These are phyloP conservation scores for Chenopodium formosanum DNA, from an alignment of 148 eudicot genomes.

Conservation along the genomic window DNA sequence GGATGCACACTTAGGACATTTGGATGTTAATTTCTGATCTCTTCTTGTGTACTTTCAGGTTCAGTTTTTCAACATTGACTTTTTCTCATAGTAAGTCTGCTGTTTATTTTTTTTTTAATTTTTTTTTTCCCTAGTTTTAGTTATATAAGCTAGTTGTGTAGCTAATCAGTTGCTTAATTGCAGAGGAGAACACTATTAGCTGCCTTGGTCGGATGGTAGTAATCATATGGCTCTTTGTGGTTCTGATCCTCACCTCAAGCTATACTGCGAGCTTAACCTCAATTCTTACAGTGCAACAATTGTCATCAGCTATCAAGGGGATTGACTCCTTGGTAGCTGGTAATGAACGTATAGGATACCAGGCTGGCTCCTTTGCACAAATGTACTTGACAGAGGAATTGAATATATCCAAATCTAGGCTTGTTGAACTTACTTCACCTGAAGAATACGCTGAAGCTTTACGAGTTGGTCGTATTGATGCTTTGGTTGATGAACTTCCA, in stretches of 20 bases:
- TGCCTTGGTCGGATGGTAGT: constrained; percentile 74
- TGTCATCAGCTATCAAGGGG: constrained; percentile 78
- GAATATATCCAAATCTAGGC: constrained; percentile 64
- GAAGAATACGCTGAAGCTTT: constrained; percentile 73
- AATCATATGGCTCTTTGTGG: constrained; percentile 92
- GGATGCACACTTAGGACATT: background rate
- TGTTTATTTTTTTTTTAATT: background rate
- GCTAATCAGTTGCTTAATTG: constrained; percentile 11
- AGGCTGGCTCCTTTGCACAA: constrained; percentile 82
- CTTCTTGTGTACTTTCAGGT: constrained; percentile 57
- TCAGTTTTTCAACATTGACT: constrained; percentile 88
- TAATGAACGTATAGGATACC: constrained; percentile 67
- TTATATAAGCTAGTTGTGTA: background rate
- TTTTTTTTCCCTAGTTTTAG: background rate
- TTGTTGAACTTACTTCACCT: constrained; percentile 64
- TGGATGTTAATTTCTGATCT: constrained; percentile 17
- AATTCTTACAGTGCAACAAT: constrained; percentile 90
- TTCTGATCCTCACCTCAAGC: constrained; percentile 88
- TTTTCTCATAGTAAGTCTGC: constrained; percentile 85
- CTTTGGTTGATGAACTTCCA: constrained; percentile 84
- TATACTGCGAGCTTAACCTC: constrained; percentile 98
- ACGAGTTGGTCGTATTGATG: constrained; percentile 63
- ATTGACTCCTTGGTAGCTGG: constrained; percentile 53
- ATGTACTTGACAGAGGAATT: constrained; percentile 59
- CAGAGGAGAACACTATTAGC: constrained; percentile 80